Base-by-base conservation (phyloP, 2,329 filamentous ascomycete genomes). In the Talaromyces sp. region DNA sequence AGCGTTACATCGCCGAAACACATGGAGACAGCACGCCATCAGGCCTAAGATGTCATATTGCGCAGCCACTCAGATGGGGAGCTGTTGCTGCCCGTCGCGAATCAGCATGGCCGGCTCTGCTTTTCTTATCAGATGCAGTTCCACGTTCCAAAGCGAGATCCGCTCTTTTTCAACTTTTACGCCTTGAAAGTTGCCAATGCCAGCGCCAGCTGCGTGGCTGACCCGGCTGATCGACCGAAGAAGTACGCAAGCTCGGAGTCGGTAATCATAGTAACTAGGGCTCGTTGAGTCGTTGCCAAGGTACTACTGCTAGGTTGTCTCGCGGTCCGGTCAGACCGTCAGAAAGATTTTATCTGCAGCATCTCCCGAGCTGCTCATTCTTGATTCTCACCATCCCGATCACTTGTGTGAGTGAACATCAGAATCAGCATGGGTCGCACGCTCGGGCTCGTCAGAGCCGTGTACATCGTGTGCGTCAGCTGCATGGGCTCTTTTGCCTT, bases 401-500 rank as follows among this genome's bases (percentile, higher is more conserved):
- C 6, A 17, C 19, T 10, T 27, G 2, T 15, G 27, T 10, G 49
- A 28, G 49, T 30, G 25, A 53, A 8, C 25, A 17, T n/a, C 49
- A 53, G 25, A 28, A 53, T 13, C 27, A 39, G 28, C 17, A 75
- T 73, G 72, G 72, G 69, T 59, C 69, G 69, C 58, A 70, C 63
- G 61, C 69, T 76, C 19, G 74, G 75, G 51, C 65, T 72, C 36
- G 66, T 76, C 54, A 66, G 75, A 49, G 74, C 73, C 55, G 66
- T 70, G 42, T 76, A 73, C 54, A 70, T 77, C 28, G 74, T 72
- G 28, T 71, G 68, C 0, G 68, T 72, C 58, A 73, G 72, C 64
- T 75, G 72, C 57, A 75, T 76, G 66, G 73, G 73, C 27, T 75
- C 73, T 2, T 77, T 76, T 60, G 68, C 73, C 3, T 76, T 76